These are phyloP conservation scores for Vanilla planifolia DNA, from an alignment of 106 monocot species.

Conservation along the genomic window DNA sequence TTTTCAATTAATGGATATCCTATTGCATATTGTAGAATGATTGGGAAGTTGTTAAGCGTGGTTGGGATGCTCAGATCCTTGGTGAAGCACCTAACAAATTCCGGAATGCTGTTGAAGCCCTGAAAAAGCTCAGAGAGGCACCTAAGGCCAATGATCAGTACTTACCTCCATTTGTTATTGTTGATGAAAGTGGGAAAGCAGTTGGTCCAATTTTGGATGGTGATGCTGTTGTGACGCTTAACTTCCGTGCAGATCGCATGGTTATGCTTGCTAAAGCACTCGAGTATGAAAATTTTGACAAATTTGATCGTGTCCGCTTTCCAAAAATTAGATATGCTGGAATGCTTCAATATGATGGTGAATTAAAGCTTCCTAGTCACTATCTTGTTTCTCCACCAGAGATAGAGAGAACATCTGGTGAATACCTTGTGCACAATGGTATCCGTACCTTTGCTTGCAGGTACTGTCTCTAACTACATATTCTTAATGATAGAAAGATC, in stretches of 20 bases:
- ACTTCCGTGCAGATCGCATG: constrained; percentile 98
- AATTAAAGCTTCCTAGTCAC: constrained; percentile 70
- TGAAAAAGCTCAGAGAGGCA: constrained; percentile 68
- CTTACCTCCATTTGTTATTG: constrained; percentile 92
- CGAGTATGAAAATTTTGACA: constrained; percentile 92
- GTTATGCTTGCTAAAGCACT: constrained; percentile 89
- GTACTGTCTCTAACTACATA: constrained; percentile 18
- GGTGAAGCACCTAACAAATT: constrained; percentile 96
- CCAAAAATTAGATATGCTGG: constrained; percentile 94
- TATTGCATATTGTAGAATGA: constrained; percentile 59
- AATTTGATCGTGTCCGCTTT: constrained; percentile 78
- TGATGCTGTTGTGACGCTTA: constrained; percentile 94
- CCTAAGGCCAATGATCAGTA: constrained; percentile 79
- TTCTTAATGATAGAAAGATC: background rate
- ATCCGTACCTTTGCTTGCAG: constrained; percentile 93
- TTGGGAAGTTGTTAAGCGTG: constrained; percentile 93
- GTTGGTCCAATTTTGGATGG: constrained; percentile 90
- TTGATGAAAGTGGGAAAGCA: constrained; percentile 73
- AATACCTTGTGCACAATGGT: constrained; percentile 93
- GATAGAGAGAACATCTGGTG: constrained; percentile 95
- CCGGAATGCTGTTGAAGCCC: constrained; percentile 73
- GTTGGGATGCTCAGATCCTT: constrained; percentile 99
- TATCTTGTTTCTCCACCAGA: constrained; percentile 94
- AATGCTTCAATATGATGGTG: constrained; percentile 99
- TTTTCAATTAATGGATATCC: background rate